Evolutionary conservation across 2,329 filamentous ascomycete species (phyloP).

Genomic region (Xylaria sp.): DNA sequence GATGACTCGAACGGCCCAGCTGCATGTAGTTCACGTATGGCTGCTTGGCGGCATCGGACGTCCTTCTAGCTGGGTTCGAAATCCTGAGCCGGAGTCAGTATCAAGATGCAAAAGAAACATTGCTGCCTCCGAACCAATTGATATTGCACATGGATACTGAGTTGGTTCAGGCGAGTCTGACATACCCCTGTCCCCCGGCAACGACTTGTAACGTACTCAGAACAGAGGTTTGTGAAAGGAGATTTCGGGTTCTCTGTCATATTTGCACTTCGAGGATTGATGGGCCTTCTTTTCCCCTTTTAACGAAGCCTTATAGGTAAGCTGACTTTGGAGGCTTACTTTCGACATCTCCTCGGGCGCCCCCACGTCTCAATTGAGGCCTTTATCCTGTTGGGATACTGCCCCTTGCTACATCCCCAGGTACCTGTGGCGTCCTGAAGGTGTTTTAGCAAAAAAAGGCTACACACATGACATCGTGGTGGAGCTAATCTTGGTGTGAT

Average conservation of each 20-base stretch:
- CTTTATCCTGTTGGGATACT: neutral
- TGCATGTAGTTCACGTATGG: neutral
- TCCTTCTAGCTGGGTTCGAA: neutral
- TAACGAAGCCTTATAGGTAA: neutral
- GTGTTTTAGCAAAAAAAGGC: slow-evolving; percentile 10
- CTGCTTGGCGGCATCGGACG: neutral
- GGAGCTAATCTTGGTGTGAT: neutral
- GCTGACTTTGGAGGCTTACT: neutral
- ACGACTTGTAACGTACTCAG: neutral
- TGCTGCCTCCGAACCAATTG: slow-evolving; percentile 1
- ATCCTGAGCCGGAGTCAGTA: neutral
- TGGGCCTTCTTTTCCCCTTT: neutral
- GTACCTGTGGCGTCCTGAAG: neutral
- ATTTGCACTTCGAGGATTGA: neutral
- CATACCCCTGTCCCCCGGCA: neutral
- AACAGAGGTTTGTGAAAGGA: neutral
- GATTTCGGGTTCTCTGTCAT: neutral
- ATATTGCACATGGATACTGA: slow-evolving; percentile 9
- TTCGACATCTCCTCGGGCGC: neutral
- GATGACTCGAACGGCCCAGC: neutral
- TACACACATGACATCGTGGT: neutral
- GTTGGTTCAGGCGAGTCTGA: neutral
- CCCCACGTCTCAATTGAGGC: neutral
- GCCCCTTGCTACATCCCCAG: neutral
- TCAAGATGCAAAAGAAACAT: neutral